phyloP scores from a whole-genome alignment of 805 yeast species.

The Candida maesae region DNA sequence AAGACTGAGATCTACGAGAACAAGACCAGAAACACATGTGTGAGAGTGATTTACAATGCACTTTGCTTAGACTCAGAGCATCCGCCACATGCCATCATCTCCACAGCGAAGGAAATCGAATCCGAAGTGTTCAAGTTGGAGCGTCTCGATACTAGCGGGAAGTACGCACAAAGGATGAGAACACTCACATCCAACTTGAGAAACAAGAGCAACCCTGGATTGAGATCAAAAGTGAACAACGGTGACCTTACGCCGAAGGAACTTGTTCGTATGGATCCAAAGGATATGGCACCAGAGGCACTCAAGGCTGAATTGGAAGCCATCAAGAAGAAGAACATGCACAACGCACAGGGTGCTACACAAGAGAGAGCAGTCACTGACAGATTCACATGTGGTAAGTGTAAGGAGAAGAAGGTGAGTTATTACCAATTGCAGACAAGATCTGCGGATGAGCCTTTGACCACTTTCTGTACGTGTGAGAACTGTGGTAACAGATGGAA shows the following conservation, averaged over 20 bases:
- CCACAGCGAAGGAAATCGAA: conserved; percentile 70
- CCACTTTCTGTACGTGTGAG: conserved; percentile 97
- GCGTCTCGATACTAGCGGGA: conserved; percentile 44
- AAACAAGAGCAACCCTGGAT: conserved; percentile 84
- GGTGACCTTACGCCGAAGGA: conserved; percentile 65
- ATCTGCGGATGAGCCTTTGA: conserved; percentile 97
- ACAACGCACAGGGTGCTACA: conserved; percentile 96
- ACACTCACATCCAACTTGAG: conserved; percentile 83
- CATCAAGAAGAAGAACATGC: conserved; percentile 82
- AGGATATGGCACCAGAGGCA: conserved; percentile 92
- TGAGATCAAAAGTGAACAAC: conserved; percentile 62
- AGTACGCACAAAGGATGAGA: conserved; percentile 79
- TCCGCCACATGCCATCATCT: conserved; percentile 58
- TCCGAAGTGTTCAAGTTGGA: conserved; percentile 60
- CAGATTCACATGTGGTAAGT: conserved; percentile 94
- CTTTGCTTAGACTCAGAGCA: conserved; percentile 73
- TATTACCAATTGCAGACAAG: conserved; percentile 98
- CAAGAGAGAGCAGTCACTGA: conserved; percentile 95
- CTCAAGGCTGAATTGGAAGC: conserved; percentile 81
- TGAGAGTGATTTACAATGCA: conserved; percentile 83
- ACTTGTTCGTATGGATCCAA: conserved; percentile 81
- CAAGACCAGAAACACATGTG: conserved; percentile 77
- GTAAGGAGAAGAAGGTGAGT: conserved; percentile 95
- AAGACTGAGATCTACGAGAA: conserved; percentile 66
- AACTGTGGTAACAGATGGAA: conserved; percentile 98